Conservation (phyloP, 495 filamentous ascomycete genomes). For the Viridothelium virens region DNA sequence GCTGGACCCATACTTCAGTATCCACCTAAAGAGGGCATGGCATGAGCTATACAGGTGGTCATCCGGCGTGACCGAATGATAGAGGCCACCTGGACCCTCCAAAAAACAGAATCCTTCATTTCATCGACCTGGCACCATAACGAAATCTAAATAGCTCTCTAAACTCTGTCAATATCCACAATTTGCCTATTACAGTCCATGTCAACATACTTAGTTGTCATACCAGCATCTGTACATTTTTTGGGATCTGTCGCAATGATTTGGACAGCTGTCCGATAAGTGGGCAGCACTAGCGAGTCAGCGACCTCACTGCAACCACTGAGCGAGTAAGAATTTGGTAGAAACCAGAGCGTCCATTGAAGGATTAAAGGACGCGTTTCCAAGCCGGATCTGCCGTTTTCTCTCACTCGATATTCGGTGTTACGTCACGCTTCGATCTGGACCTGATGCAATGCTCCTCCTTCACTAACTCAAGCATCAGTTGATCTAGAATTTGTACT, state of each 20-base stretch:
- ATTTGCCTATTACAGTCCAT: not conserved
- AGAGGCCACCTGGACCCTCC: slow-evolving; percentile 1
- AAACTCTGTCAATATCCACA: not conserved
- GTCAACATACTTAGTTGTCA: not conserved
- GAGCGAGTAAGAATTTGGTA: not conserved
- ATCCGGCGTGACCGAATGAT: not conserved
- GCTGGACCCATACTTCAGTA: not conserved
- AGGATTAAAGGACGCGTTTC: not conserved
- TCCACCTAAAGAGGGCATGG: not conserved
- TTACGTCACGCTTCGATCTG: not conserved
- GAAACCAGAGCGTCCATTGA: not conserved
- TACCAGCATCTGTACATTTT: not conserved
- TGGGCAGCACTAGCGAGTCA: not conserved
- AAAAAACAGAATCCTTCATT: slow-evolving; percentile 5
- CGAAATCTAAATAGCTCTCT: not conserved
- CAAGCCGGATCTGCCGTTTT: slow-evolving; percentile 4
- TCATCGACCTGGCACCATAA: not conserved
- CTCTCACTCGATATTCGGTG: not conserved
- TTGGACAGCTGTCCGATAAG: not conserved
- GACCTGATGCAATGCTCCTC: not conserved
- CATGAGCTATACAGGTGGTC: not conserved
- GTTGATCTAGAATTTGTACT: too few species aligned
- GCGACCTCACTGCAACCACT: not conserved
- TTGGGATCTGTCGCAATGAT: not conserved
- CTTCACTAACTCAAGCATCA: too few species aligned